Base-by-base conservation (phyloP, 805 yeast genomes). In the Myxozyma melibiosi region DNA sequence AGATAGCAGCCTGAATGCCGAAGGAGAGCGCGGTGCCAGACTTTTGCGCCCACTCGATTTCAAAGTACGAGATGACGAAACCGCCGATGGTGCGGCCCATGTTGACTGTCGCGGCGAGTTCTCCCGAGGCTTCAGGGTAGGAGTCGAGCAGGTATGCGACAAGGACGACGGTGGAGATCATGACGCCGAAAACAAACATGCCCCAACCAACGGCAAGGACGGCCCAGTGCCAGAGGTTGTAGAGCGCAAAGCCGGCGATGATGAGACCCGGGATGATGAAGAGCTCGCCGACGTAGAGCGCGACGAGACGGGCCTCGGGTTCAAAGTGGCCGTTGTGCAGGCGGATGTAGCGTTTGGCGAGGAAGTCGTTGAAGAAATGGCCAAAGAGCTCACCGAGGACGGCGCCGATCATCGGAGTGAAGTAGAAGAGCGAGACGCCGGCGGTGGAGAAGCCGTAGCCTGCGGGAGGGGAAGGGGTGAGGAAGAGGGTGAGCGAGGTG, bases 91-190 rank as follows among this genome's bases (percentile, higher is more conserved):
- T 39, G 3, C 53, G 53, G 20, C 53, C 39, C 53, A 49, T 49
- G 27, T 40, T 39, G 1, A 49, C 25, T 5, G 14, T 39, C 24
- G 45, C 37, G 16, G 53, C 53, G 13, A 49, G 11, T 30, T 49
- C 53, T 6, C 53, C 53, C 14, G 53, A 49, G 16, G 53, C 53
- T 30, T 49, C 53, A 28, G 53, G 53, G 25, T 49, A 49, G 34
- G 30, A 49, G 22, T 49, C 53, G 9, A 49, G 38, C 16, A 49
- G 13, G 25, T 49, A 49, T 9, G 53, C 53, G 11, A 49, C 2
- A 11, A 49, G 11, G 4, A 45, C 53, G n/a, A 49, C 53, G 11
- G 53, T 49, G 25, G 27, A 22, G 28, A 49, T 31, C 53, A 49
- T 49, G 4, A 49, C 39, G 2, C 53, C 53, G 39, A 49, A 38